These are phyloP conservation scores for Coniosporium apollinis DNA, from an alignment of 495 filamentous ascomycete genomes.

Conservation along the genomic window DNA sequence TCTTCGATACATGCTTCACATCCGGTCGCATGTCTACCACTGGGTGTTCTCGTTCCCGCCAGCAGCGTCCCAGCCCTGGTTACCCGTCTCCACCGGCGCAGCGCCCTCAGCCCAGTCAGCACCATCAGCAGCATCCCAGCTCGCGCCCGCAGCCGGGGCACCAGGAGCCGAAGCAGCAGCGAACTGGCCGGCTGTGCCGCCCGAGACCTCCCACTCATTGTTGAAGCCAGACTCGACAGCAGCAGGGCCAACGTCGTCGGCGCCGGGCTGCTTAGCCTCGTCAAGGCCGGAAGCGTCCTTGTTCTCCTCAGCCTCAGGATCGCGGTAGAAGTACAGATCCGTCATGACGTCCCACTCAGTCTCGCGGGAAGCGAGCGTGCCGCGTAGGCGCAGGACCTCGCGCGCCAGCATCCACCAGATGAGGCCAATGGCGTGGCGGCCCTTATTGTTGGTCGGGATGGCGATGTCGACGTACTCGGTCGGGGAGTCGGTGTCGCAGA, in stretches of 20 bases:
- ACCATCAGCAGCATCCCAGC: slow-evolving; percentile 70
- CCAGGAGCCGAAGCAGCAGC: slow-evolving; percentile 44
- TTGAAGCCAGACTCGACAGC: slow-evolving; percentile 69
- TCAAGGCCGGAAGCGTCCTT: slow-evolving; percentile 46
- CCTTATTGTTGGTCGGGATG: slow-evolving; percentile 99
- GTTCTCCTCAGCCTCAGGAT: slow-evolving; percentile 94
- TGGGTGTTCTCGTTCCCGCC: slow-evolving; percentile 28
- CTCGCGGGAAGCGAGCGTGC: slow-evolving; percentile 85
- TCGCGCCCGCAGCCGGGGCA: slow-evolving; percentile 32
- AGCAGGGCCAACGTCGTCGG: slow-evolving; percentile 67
- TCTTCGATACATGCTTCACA: slow-evolving; percentile 1
- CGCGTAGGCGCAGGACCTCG: slow-evolving; percentile 96
- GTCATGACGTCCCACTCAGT: slow-evolving; percentile 97
- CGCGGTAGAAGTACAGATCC: slow-evolving; percentile 99
- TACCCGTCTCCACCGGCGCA: slow-evolving; percentile 34
- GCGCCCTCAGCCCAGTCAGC: slow-evolving; percentile 54
- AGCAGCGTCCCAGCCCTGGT: slow-evolving; percentile 48
- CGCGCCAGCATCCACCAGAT: slow-evolving; percentile 99
- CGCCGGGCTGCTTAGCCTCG: slow-evolving; percentile 46
- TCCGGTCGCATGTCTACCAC: slow-evolving; percentile 42
- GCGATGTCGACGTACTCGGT: slow-evolving; percentile 99
- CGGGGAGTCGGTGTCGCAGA: slow-evolving; percentile 97
- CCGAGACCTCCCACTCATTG: slow-evolving; percentile 57
- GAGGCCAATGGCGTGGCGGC: slow-evolving; percentile 92
- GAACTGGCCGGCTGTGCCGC: slow-evolving; percentile 43